phyloP scores from a whole-genome alignment of 228 moss, liverwort and hornwort species.

The Sphagnum magellanicum region DNA sequence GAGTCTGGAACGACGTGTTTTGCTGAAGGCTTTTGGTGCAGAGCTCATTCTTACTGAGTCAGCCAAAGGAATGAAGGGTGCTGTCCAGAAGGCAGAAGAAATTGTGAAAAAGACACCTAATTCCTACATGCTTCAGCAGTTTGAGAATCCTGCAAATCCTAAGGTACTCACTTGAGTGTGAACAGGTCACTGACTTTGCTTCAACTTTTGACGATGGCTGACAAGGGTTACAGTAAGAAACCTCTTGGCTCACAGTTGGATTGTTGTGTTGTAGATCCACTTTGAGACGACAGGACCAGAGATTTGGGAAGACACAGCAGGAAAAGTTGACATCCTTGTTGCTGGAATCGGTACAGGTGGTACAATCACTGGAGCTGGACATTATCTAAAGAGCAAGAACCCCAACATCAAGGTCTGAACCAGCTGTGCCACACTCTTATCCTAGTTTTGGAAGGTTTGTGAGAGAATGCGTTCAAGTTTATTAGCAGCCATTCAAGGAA shows the following conservation, averaged over 20 bases:
- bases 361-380: constrained; percentile 92
- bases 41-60: constrained; percentile 91
- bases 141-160: constrained; percentile 97
- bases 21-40: constrained; percentile 94
- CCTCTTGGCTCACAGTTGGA: background rate
- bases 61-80: constrained; percentile 98
- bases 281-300: constrained; percentile 99
- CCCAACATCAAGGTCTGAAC: constrained; percentile 54
- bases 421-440: background rate
- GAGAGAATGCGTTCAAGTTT: background rate
- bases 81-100: constrained; percentile 96
- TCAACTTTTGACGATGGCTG: background rate
- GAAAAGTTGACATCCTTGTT: constrained; percentile 78
- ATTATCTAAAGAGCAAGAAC: constrained; percentile 82
- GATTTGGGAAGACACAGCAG: constrained; percentile 97
- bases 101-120: constrained; percentile 82
- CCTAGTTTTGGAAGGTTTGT: background rate
- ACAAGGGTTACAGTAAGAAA: background rate
- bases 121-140: constrained; percentile 98
- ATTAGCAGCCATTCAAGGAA: background rate
- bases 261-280: constrained; percentile 51
- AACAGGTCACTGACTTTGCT: background rate
- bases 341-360: constrained; percentile 98
- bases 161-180: constrained; percentile 35
- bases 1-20: constrained; percentile 95